These are phyloP conservation scores for Acacia crassicarpa DNA, from an alignment of 306 rosid genomes.

Conservation along the genomic window DNA sequence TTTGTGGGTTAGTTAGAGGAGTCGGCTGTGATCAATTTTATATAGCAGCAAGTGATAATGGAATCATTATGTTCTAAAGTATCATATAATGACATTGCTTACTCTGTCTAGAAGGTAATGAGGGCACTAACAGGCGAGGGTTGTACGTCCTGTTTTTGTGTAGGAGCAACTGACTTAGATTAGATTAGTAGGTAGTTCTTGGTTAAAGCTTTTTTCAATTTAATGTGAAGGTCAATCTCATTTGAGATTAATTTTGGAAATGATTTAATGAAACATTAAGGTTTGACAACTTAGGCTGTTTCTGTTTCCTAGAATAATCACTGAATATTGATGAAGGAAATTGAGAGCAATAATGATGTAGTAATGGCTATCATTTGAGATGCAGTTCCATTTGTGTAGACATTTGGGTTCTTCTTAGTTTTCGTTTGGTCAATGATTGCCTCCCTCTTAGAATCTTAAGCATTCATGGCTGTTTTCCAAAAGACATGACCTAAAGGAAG, in stretches of 20 bases:
- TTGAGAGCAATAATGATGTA: not conserved
- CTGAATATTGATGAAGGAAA: not conserved
- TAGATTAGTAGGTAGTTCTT: not conserved
- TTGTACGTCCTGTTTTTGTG: not conserved
- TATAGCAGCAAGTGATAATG: not conserved
- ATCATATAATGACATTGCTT: not conserved
- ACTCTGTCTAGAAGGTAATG: not conserved
- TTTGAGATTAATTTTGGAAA: not conserved
- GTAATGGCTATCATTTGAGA: not conserved
- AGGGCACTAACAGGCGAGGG: not conserved
- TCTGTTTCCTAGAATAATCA: not conserved
- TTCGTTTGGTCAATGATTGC: not conserved
- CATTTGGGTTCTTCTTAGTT: not conserved
- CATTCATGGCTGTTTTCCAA: not conserved
- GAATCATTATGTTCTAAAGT: not conserved
- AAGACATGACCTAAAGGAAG: not conserved
- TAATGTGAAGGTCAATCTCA: not conserved
- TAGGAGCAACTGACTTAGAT: not conserved
- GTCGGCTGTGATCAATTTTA: not conserved
- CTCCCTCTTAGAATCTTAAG: not conserved
- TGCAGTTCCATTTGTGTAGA: not conserved
- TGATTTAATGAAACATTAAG: not conserved
- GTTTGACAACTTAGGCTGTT: not conserved
- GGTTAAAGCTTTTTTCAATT: not conserved
- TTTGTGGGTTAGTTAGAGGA: not conserved